Conservation (phyloP, 371 early-diverging fungal genomes). For the Lichtheimia ornata region DNA sequence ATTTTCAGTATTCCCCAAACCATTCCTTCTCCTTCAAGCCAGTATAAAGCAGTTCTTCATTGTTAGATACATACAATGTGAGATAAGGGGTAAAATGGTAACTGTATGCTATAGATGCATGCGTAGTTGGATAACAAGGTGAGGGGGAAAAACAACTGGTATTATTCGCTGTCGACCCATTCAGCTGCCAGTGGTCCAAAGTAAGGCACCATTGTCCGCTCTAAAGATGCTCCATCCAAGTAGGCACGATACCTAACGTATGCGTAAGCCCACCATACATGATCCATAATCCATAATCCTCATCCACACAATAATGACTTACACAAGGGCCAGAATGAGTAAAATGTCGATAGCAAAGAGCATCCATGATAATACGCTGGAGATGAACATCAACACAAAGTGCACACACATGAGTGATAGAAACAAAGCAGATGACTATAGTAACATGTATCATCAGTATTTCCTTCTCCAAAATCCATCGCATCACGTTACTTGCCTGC, state of each 20-base stretch:
- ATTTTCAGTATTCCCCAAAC: neutral
- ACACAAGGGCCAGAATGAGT: conserved; percentile 49
- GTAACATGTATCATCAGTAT: neutral
- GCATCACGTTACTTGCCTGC: conserved; percentile 53
- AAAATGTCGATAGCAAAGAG: conserved; percentile 53
- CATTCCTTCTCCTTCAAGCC: too few species aligned
- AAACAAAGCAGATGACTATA: conserved; percentile 45
- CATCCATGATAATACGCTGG: conserved; percentile 56
- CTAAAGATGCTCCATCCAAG: conserved; percentile 61
- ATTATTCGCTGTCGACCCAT: conserved; percentile 67
- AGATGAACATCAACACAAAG: conserved; percentile 54
- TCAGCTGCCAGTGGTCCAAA: conserved; percentile 60
- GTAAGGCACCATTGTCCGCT: conserved; percentile 62
- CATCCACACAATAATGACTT: conserved; percentile 15
- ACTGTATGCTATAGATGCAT: too few species aligned
- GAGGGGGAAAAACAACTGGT: too few species aligned
- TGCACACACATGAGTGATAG: conserved; percentile 41
- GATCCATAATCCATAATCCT: neutral
- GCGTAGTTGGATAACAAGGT: too few species aligned
- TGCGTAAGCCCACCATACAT: neutral
- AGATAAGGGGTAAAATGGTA: too few species aligned
- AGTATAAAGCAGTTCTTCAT: too few species aligned
- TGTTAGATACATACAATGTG: too few species aligned
- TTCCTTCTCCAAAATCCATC: neutral
- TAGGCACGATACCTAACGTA: conserved; percentile 62